Evolutionary conservation across 2,329 filamentous ascomycete species (phyloP).

Genomic region (Alternaria conjuncta): DNA sequence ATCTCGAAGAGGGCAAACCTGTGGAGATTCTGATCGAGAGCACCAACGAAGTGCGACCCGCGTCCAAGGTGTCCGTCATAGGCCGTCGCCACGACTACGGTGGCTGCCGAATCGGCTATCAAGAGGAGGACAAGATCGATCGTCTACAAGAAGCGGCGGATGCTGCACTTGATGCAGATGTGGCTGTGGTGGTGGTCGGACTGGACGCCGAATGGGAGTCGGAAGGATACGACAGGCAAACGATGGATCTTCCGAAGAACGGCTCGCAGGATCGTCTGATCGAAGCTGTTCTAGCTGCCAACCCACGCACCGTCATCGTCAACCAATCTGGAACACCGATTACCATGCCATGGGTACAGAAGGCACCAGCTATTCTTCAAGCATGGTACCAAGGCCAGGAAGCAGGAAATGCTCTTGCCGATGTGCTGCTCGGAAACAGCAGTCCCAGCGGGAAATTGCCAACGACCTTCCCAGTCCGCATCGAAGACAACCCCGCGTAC

Average conservation of each 20-base stretch:
- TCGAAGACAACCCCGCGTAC: conserved; percentile 71
- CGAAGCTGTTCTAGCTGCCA: conserved; percentile 66
- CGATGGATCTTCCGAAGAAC: conserved; percentile 63
- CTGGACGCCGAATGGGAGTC: conserved; percentile 81
- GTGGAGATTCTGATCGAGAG: conserved; percentile 69
- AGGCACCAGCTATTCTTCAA: conserved; percentile 71
- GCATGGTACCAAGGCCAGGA: conserved; percentile 90
- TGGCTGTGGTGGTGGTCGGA: conserved; percentile 79
- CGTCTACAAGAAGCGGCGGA: conserved; percentile 64
- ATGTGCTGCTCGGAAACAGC: conserved; percentile 74
- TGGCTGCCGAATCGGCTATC: conserved; percentile 74
- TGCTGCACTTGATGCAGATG: conserved; percentile 72
- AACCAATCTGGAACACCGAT: conserved; percentile 79
- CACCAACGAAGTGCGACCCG: conserved; percentile 69
- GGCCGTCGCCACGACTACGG: conserved; percentile 70
- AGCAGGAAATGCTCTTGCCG: conserved; percentile 79
- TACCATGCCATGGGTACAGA: conserved; percentile 71
- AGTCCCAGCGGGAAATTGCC: conserved; percentile 80
- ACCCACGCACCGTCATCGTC: conserved; percentile 72
- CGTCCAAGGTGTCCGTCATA: conserved; percentile 64
- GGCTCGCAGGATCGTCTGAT: conserved; percentile 70
- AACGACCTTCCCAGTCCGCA: conserved; percentile 68
- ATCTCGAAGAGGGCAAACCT: conserved; percentile 65
- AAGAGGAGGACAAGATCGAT: conserved; percentile 69
- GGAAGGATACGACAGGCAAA: conserved; percentile 69